Conservation (phyloP, 2,329 filamentous ascomycete species). For the Arthrobotrys conoides region DNA sequence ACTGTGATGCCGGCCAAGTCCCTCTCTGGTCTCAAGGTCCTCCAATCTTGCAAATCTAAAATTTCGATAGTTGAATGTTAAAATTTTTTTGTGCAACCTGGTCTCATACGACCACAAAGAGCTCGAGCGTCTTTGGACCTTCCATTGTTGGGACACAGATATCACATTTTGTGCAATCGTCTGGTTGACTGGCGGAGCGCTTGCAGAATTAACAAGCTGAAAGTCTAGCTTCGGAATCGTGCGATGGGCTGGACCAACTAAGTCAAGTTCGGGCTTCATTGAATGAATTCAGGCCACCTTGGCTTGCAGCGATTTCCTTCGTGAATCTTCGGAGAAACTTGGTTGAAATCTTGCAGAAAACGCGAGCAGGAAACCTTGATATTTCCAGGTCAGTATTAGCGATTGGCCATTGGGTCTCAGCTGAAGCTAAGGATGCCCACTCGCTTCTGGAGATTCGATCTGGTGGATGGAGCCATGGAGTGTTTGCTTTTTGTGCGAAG, state of each 20-base stretch:
- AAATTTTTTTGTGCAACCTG: slow-evolving; percentile 51
- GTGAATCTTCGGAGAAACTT: slow-evolving; percentile 52
- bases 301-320: slow-evolving; percentile 32
- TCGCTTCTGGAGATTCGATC: slow-evolving; percentile 59
- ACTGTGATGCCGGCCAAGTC: slow-evolving; percentile 21
- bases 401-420: slow-evolving; percentile 57
- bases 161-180: slow-evolving; percentile 37
- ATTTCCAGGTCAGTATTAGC: slow-evolving; percentile 35
- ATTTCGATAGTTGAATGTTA: slow-evolving; percentile 6
- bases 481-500: slow-evolving; percentile 55
- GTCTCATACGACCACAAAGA: slow-evolving; percentile 45
- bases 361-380: slow-evolving; percentile 20
- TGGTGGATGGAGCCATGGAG: neutral
- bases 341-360: slow-evolving; percentile 43
- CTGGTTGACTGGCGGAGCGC: slow-evolving; percentile 29
- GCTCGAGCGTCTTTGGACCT: slow-evolving; percentile 50
- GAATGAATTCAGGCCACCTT: slow-evolving; percentile 26
- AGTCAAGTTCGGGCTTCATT: slow-evolving; percentile 3
- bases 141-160: slow-evolving; percentile 50
- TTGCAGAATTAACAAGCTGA: slow-evolving; percentile 19
- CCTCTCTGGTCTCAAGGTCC: slow-evolving; percentile 20
- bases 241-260: slow-evolving; percentile 44
- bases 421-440: slow-evolving; percentile 42
- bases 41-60: slow-evolving; percentile 19
- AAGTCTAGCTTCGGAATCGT: slow-evolving; percentile 53